phyloP scores from a whole-genome alignment of 257 asterid species.

The Verbascum thapsus region DNA sequence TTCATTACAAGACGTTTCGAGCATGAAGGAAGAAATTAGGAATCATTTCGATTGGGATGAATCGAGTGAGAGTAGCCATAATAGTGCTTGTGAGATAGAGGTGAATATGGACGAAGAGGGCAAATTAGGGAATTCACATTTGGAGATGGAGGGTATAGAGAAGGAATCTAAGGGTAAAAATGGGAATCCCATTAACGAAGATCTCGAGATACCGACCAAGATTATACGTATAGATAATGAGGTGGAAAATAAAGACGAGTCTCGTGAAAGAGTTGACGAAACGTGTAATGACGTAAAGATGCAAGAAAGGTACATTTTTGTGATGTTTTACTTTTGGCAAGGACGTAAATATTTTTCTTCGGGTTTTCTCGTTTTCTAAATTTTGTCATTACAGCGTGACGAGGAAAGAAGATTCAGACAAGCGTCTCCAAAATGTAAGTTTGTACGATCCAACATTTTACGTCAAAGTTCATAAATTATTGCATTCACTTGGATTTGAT shows the following conservation, averaged over 20 bases:
- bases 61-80: conserved; percentile 46
- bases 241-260: conserved; percentile 40
- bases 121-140: conserved; percentile 39
- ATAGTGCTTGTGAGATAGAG: conserved; percentile 34
- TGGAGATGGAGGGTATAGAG: conserved; percentile 35
- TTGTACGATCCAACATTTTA: not conserved
- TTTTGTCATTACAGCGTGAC: conserved; percentile 46
- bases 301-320: conserved; percentile 54
- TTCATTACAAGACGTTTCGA: conserved; percentile 82
- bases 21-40: conserved; percentile 71
- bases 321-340: conserved; percentile 11
- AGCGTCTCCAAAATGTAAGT: conserved; percentile 65
- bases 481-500: not conserved
- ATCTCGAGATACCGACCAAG: conserved; percentile 46
- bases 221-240: conserved; percentile 45
- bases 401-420: conserved; percentile 45
- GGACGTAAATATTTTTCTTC: not conserved
- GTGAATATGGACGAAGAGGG: conserved; percentile 31
- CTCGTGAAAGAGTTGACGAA: conserved; percentile 40
- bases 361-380: conserved; percentile 26
- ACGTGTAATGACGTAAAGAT: conserved; percentile 43
- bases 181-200: conserved; percentile 44
- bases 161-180: conserved; percentile 40
- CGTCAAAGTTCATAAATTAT: conserved; percentile 2
- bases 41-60: conserved; percentile 75